A percentile compares a stretch with the other conserved stretches of the same genome.
Conservation (phyloP, 495 filamentous ascomycete genomes). For the Penicillium pulvis region DNA sequence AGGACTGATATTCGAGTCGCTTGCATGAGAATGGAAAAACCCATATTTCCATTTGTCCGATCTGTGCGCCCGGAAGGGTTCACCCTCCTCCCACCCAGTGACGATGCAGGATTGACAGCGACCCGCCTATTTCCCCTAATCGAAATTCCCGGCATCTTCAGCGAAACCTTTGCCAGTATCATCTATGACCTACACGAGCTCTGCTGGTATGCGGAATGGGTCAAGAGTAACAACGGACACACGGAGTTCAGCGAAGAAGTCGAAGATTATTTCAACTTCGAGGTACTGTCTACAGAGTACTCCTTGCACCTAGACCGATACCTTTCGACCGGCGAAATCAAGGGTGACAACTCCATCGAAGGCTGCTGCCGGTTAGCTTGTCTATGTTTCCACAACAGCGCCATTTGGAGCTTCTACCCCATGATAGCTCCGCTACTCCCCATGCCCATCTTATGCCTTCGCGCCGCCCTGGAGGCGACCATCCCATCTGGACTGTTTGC, state of each 20-base stretch:
- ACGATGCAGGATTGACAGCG: conserved; percentile 39
- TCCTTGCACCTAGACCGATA: conserved; percentile 51
- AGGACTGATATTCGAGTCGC: conserved; percentile 53
- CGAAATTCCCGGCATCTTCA: conserved; percentile 45
- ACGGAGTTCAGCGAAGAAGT: conserved; percentile 42
- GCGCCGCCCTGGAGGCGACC: conserved; percentile 38
- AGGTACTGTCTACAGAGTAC: conserved; percentile 49
- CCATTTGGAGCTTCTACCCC: conserved; percentile 51
- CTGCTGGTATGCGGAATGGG: conserved; percentile 47
- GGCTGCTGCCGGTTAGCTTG: conserved; percentile 46
- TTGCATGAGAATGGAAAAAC: conserved; percentile 47
- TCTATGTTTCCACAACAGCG: conserved; percentile 49
- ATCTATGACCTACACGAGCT: conserved; percentile 46
- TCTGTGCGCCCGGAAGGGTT: conserved; percentile 39
- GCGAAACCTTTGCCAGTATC: conserved; percentile 32
- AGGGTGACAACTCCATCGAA: conserved; percentile 52
- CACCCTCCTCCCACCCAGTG: conserved; percentile 35
- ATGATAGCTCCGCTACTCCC: conserved; percentile 41
- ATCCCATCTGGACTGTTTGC: conserved; percentile 39
- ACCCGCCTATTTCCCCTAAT: conserved; percentile 40
- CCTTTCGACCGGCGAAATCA: conserved; percentile 61
- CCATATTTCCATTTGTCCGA: conserved; percentile 50
- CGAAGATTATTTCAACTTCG: conserved; percentile 50
- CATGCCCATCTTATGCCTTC: conserved; percentile 42
- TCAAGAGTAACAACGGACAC: conserved; percentile 35